Conservation (phyloP, 2,329 filamentous ascomycete genomes). For the Talaromyces islandicus region DNA sequence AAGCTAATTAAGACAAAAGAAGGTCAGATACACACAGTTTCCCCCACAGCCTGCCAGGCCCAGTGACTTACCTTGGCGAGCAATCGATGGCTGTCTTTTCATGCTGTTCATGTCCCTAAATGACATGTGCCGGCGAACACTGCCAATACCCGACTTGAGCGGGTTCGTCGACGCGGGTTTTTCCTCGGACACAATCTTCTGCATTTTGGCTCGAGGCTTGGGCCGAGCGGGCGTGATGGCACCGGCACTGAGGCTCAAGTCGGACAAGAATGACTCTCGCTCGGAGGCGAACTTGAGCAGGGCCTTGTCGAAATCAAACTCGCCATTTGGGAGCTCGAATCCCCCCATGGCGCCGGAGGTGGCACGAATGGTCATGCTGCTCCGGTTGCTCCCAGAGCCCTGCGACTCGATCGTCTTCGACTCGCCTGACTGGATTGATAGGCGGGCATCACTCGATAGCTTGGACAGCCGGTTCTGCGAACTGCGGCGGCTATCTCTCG, state of each 20-base stretch:
- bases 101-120: slow-evolving; percentile 92
- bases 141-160: slow-evolving; percentile 63
- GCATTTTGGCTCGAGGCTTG: slow-evolving; percentile 60
- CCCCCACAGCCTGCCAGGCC: neutral
- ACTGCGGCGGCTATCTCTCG: slow-evolving; percentile 25
- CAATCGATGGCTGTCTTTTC: slow-evolving; percentile 74
- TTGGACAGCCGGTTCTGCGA: slow-evolving; percentile 35
- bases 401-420: slow-evolving; percentile 33
- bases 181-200: slow-evolving; percentile 76
- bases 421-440: slow-evolving; percentile 41
- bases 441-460: slow-evolving; percentile 29
- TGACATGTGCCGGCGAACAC: slow-evolving; percentile 86
- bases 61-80: slow-evolving; percentile 56
- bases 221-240: slow-evolving; percentile 69
- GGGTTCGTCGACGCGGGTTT: slow-evolving; percentile 39
- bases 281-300: slow-evolving; percentile 93
- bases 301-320: slow-evolving; percentile 91
- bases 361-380: slow-evolving; percentile 57
- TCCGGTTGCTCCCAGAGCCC: slow-evolving; percentile 48
- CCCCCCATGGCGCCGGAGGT: slow-evolving; percentile 27
- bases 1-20: slow-evolving; percentile 41
- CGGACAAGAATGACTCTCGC: slow-evolving; percentile 85
- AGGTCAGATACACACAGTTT: slow-evolving; percentile 4
- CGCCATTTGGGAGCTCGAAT: slow-evolving; percentile 42
- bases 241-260: slow-evolving; percentile 82